Conservation (phyloP, 805 yeast genomes). For the Metschnikowia henanensis region DNA sequence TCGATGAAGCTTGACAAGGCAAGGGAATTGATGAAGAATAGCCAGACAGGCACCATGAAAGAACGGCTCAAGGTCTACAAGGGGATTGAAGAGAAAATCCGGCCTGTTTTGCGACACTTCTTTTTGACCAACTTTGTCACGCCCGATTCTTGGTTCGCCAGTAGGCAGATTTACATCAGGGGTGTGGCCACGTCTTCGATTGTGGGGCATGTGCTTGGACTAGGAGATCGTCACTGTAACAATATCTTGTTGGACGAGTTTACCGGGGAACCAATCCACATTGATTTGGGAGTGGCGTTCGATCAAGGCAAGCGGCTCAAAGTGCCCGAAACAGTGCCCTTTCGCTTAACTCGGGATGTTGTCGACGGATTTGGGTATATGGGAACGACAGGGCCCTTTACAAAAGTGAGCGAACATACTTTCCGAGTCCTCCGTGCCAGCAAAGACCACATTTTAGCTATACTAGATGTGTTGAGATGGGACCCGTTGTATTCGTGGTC, state of each 20-base stretch:
- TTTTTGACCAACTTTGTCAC: conserved; percentile 66
- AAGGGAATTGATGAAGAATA: conserved; percentile 59
- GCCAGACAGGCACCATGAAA: conserved; percentile 44
- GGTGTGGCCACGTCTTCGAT: conserved; percentile 87
- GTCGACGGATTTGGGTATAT: conserved; percentile 91
- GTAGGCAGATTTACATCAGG: conserved; percentile 62
- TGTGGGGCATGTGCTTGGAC: conserved; percentile 83
- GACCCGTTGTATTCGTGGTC: conserved; percentile 96
- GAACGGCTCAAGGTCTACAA: conserved; percentile 48
- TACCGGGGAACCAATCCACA: conserved; percentile 94
- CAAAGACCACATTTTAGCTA: conserved; percentile 69
- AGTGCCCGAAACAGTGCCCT: conserved; percentile 93
- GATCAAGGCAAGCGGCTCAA: conserved; percentile 87
- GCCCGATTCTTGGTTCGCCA: conserved; percentile 73
- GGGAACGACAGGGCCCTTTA: conserved; percentile 80
- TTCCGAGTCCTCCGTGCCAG: conserved; percentile 65
- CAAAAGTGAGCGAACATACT: conserved; percentile 70
- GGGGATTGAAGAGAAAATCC: conserved; percentile 48
- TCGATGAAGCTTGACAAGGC: conserved; percentile 54
- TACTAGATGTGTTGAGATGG: conserved; percentile 81
- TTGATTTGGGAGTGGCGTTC: conserved; percentile 94
- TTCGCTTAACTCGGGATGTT: conserved; percentile 84
- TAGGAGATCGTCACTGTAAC: conserved; percentile 95
- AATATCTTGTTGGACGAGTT: conserved; percentile 77
- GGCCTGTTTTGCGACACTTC: conserved; percentile 70